A percentile compares a stretch with the other conserved stretches of the same genome.
These are phyloP conservation scores for Pichia scutulata DNA, from an alignment of 805 yeast species.

Conservation along the genomic window DNA sequence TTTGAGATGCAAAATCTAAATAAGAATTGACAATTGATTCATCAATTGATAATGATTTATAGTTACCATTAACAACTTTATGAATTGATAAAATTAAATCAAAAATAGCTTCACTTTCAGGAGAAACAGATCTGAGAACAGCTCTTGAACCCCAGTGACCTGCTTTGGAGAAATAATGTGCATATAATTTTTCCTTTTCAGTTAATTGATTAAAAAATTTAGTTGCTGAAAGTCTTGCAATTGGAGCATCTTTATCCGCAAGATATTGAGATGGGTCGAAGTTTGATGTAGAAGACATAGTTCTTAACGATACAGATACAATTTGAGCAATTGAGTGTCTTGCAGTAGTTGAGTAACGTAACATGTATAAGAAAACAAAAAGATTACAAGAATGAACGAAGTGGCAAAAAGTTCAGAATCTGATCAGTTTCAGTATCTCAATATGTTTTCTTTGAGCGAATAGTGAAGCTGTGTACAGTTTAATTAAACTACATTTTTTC, in stretches of 20 bases:
- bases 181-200: slow-evolving; percentile 55
- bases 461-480: background rate
- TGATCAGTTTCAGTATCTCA: background rate
- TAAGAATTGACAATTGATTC: slow-evolving; percentile 37
- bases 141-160: slow-evolving; percentile 79
- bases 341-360: background rate
- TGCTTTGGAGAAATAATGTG: slow-evolving; percentile 78
- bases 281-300: slow-evolving; percentile 1
- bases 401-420: background rate
- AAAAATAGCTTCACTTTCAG: slow-evolving; percentile 69
- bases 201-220: slow-evolving; percentile 61
- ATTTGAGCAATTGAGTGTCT: background rate
- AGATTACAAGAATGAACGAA: background rate
- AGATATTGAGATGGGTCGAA: slow-evolving; percentile 25
- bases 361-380: background rate
- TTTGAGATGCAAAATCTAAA: slow-evolving; percentile 70
- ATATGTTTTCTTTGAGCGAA: background rate
- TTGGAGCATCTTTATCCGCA: slow-evolving; percentile 63
- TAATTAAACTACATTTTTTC: background rate
- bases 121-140: slow-evolving; percentile 72
- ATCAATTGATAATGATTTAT: slow-evolving; percentile 28
- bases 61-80: slow-evolving; percentile 40
- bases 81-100: slow-evolving; percentile 63
- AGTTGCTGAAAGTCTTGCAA: slow-evolving; percentile 61
- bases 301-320: background rate